Conservation (phyloP, 768 basidiomycete species). For the Suillus tomentosus region DNA sequence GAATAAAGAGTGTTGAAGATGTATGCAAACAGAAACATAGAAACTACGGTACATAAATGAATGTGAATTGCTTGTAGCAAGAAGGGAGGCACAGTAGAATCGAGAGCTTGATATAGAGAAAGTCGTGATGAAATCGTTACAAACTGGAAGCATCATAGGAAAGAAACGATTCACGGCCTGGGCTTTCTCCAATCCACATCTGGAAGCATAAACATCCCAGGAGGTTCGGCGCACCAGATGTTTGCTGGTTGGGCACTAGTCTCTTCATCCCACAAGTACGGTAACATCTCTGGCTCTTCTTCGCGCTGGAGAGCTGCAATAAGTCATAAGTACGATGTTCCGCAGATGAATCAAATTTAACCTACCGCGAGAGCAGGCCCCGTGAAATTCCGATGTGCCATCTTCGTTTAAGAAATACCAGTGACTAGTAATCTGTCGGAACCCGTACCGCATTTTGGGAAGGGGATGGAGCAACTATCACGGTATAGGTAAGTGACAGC, state of each 20-base stretch:
- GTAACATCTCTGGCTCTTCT: neutral
- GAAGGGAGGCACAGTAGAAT: neutral
- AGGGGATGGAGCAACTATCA: neutral
- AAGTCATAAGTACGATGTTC: neutral
- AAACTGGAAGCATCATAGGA: neutral
- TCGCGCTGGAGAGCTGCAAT: constrained; percentile 6
- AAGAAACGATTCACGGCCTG: neutral
- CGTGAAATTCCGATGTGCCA: constrained; percentile 27
- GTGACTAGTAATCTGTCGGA: neutral
- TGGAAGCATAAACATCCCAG: neutral
- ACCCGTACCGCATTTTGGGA: neutral
- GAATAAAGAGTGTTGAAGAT: neutral
- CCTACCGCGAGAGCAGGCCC: constrained; percentile 24
- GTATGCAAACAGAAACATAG: neutral
- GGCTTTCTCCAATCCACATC: neutral
- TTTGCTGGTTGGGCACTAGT: neutral
- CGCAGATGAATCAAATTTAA: neutral
- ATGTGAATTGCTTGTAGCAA: neutral
- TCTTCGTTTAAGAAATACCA: constrained; percentile 8
- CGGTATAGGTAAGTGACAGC: neutral
- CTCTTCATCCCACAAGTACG: neutral
- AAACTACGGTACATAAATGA: neutral
- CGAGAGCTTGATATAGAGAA: neutral
- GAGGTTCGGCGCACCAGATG: neutral
- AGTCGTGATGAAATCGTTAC: neutral